A percentile compares a stretch with the other conserved stretches of the same genome.
Evolutionary conservation across 2,329 filamentous ascomycete species (phyloP).

Genomic region (Tolypocladium ophioglossoides): DNA sequence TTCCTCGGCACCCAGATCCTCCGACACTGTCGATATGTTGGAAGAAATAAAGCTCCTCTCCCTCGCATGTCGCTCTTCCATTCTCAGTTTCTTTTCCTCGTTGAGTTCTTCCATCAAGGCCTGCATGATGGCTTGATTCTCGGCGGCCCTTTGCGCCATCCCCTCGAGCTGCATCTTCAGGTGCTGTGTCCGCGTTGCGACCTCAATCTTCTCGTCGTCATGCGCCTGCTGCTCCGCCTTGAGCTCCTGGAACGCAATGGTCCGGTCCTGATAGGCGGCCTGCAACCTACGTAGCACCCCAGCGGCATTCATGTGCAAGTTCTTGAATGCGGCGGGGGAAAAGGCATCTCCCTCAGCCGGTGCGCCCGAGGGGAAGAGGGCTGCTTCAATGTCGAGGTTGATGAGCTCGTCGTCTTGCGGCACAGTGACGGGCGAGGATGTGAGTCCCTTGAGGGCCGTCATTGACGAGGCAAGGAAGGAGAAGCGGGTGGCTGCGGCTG

Average conservation of each 20-base stretch:
- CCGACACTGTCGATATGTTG: constrained; percentile 33
- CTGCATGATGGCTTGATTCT: constrained; percentile 42
- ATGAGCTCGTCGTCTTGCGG: constrained; percentile 41
- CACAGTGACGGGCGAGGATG: constrained; percentile 11
- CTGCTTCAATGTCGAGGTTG: constrained; percentile 42
- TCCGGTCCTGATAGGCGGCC: constrained; percentile 44
- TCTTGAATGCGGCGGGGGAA: constrained; percentile 50
- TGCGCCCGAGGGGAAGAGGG: constrained; percentile 37
- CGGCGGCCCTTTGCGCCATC: constrained; percentile 41
- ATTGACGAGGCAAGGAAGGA: constrained; percentile 36
- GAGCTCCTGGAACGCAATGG: constrained; percentile 37
- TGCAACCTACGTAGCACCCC: constrained; percentile 47
- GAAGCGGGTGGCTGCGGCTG: constrained; percentile 22
- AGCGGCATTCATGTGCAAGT: constrained; percentile 46
- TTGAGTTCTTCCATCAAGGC: constrained; percentile 39
- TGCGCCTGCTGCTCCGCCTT: constrained; percentile 42
- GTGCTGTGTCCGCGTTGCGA: constrained; percentile 38
- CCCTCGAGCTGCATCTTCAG: constrained; percentile 50
- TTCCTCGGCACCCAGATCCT: constrained; percentile 44
- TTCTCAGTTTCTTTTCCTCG: constrained; percentile 36
- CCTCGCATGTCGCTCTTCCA: constrained; percentile 24
- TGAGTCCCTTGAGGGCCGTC: constrained; percentile 26
- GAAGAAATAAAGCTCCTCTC: constrained; percentile 18
- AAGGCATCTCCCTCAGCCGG: constrained; percentile 37
- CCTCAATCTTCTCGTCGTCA: constrained; percentile 45